These are phyloP conservation scores for Vitellaria paradoxa DNA, from an alignment of 179 eudicot species.

Conservation along the genomic window DNA sequence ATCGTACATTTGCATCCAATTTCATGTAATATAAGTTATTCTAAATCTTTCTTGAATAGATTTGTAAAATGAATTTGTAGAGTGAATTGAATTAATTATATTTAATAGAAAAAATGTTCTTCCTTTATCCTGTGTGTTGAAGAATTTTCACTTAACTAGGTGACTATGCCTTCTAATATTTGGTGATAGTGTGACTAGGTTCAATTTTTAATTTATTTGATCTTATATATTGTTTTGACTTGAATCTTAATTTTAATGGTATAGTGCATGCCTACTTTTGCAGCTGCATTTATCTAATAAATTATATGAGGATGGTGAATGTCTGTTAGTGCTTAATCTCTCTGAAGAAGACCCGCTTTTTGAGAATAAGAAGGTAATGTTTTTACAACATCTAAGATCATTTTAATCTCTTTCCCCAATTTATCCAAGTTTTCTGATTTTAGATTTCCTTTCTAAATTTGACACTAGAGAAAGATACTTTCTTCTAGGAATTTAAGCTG, in stretches of 20 bases:
- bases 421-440: not conserved
- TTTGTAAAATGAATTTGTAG: not conserved
- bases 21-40: not conserved
- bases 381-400: not conserved
- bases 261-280: slow-evolving; percentile 7
- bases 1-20: not conserved
- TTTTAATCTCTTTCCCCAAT: not conserved
- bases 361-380: slow-evolving; percentile 56
- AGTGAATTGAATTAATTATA: not conserved
- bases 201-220: not conserved
- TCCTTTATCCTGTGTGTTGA: not conserved
- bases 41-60: not conserved
- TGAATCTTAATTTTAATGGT: not conserved
- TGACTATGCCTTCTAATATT: not conserved
- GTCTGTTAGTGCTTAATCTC: slow-evolving; percentile 45
- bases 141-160: not conserved
- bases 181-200: not conserved
- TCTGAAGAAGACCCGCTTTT: slow-evolving; percentile 58
- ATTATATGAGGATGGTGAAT: slow-evolving; percentile 27
- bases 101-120: not conserved
- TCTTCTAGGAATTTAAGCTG: not conserved
- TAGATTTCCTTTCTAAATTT: not conserved
- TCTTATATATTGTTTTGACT: not conserved
- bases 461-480: not conserved
- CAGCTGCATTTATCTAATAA: slow-evolving; percentile 31